A percentile compares a stretch with the other conserved stretches of the same genome.
phyloP scores from a whole-genome alignment of 805 yeast species.

The Millerozyma miso region DNA sequence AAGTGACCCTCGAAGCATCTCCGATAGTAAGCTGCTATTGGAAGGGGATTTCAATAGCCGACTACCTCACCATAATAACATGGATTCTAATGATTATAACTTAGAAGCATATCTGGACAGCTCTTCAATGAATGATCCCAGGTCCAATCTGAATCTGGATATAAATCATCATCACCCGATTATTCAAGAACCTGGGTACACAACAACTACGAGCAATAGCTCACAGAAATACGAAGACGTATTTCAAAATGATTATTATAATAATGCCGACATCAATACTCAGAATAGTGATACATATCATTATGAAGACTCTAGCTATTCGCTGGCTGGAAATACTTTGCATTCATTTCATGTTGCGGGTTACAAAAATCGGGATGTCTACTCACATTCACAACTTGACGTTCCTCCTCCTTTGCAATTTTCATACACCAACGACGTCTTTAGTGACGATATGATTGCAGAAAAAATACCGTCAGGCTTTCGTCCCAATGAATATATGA shows the following conservation, averaged over 20 bases:
- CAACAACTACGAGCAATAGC: background rate
- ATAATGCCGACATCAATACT: background rate
- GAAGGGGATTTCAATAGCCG: background rate
- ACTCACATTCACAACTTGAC: background rate
- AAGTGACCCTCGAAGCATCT: background rate
- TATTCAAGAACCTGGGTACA: background rate
- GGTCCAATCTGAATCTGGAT: background rate
- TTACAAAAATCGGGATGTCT: background rate
- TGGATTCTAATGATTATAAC: background rate
- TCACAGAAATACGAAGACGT: background rate
- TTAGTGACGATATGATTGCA: background rate
- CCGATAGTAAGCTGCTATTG: background rate
- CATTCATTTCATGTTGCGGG: background rate
- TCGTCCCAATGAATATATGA: background rate
- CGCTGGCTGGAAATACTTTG: background rate
- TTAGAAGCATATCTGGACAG: background rate
- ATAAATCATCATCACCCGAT: background rate
- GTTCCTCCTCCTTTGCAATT: slow-evolving; percentile 1
- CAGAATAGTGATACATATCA: background rate
- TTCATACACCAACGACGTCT: background rate
- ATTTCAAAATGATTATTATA: background rate
- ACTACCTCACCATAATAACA: background rate
- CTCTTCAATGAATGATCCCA: background rate
- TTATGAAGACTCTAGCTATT: background rate
- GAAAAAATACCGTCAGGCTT: background rate